phyloP scores from a whole-genome alignment of 805 yeast genomes.

The Candida jianshihensis region DNA sequence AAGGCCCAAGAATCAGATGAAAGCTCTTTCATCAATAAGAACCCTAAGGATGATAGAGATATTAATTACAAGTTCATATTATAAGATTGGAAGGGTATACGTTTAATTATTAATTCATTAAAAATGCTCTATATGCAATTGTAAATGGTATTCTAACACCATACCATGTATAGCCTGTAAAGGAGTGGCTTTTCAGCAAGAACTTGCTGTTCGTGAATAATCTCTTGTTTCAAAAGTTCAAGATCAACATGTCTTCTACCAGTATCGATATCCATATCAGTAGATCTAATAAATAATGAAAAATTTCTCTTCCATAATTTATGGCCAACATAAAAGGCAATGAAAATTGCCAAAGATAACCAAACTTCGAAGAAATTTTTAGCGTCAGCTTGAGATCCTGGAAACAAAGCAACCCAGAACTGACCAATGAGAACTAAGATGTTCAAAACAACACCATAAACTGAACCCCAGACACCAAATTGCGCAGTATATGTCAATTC shows the following conservation, averaged over 20 bases:
- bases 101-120: not conserved
- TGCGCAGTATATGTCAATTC: constrained; percentile 69
- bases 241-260: constrained; percentile 54
- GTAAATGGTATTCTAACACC: constrained; percentile 34
- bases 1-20: constrained; percentile 8
- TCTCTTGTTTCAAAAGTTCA: constrained; percentile 42
- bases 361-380: constrained; percentile 53
- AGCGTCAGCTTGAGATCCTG: constrained; percentile 35
- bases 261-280: constrained; percentile 52
- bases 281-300: constrained; percentile 32
- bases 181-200: constrained; percentile 37
- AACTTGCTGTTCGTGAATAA: constrained; percentile 42
- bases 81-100: not conserved
- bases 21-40: constrained; percentile 4
- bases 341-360: constrained; percentile 52
- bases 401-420: constrained; percentile 63
- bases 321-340: constrained; percentile 48
- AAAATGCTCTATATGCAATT: not conserved
- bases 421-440: constrained; percentile 61
- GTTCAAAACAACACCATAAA: constrained; percentile 52
- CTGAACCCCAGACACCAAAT: constrained; percentile 62
- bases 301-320: constrained; percentile 41
- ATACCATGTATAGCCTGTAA: constrained; percentile 34
- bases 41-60: constrained; percentile 21
- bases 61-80: constrained; percentile 10